Evolutionary conservation across 1,284 basidiomycete genomes (phyloP).

Genomic region (Ganoderma meredithae): DNA sequence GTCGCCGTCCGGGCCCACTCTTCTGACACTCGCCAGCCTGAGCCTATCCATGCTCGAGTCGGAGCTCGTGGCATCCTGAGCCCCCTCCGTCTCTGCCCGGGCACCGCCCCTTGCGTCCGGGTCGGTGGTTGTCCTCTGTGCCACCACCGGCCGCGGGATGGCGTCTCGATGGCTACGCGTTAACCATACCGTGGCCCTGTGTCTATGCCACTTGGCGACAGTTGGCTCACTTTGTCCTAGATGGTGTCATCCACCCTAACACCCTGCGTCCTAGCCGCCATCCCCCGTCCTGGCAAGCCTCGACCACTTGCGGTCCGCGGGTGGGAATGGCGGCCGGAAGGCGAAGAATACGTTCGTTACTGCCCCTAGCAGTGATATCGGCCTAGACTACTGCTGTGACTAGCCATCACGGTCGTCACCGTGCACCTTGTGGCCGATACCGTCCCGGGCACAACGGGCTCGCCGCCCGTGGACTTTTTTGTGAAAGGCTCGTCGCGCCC

Average conservation of each 20-base stretch:
- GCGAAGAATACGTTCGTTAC: background rate
- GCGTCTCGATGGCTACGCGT: conserved; percentile 6
- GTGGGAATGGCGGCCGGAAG: background rate
- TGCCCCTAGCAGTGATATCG: background rate
- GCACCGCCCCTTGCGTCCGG: background rate
- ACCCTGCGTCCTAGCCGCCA: background rate
- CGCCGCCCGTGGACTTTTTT: conserved; percentile 6
- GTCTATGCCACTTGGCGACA: conserved; percentile 6
- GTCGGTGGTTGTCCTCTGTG: background rate
- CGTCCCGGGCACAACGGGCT: background rate
- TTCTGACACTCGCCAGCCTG: background rate
- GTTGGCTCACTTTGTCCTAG: conserved; percentile 3
- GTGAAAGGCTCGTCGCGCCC: background rate
- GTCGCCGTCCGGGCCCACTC: conserved; percentile 9
- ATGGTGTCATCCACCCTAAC: conserved; percentile 2
- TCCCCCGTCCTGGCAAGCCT: background rate
- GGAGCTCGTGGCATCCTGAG: background rate
- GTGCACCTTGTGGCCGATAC: background rate
- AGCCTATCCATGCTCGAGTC: background rate
- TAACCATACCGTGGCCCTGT: conserved; percentile 4
- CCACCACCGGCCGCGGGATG: background rate
- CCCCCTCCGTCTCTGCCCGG: conserved; percentile 4
- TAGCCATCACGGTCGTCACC: background rate
- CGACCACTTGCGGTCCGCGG: background rate
- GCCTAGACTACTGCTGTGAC: background rate